A percentile compares a stretch with the other conserved stretches of the same genome.
Evolutionary conservation across 1,284 basidiomycete species (phyloP).

Genomic region (Fistulina hepatica): DNA sequence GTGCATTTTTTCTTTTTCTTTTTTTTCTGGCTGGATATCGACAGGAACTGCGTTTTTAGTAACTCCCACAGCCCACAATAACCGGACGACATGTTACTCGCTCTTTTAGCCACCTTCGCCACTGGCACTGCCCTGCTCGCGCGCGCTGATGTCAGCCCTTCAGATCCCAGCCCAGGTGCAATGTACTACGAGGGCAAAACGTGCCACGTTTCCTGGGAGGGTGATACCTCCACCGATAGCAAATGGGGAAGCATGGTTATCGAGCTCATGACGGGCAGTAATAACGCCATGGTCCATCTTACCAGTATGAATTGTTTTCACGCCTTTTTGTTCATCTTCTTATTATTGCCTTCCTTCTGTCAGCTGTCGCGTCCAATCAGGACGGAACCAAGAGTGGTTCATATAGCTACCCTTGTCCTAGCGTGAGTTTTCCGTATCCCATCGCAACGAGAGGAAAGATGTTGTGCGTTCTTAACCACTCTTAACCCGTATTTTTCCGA

Average conservation of each 20-base stretch:
- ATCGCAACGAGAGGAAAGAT: slow-evolving; percentile 4
- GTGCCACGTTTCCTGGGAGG: slow-evolving; percentile 46
- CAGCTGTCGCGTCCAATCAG: slow-evolving; percentile 43
- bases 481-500: too few relatives aligned
- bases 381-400: slow-evolving; percentile 49
- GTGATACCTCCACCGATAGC: slow-evolving; percentile 37
- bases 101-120: too few relatives aligned
- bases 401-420: slow-evolving; percentile 58
- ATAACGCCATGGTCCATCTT: slow-evolving; percentile 58
- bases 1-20: too few relatives aligned
- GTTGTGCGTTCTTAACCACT: background rate
- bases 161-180: slow-evolving; percentile 40
- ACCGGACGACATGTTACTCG: too few relatives aligned
- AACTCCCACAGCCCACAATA: too few relatives aligned
- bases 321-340: background rate
- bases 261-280: slow-evolving; percentile 71
- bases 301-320: slow-evolving; percentile 44
- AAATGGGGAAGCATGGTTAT: slow-evolving; percentile 59
- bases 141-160: slow-evolving; percentile 44
- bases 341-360: slow-evolving; percentile 2
- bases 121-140: slow-evolving; percentile 27
- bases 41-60: too few relatives aligned
- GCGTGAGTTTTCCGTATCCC: slow-evolving; percentile 27
- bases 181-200: slow-evolving; percentile 43
- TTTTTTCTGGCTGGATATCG: too few relatives aligned